phyloP scores from a whole-genome alignment of 2,329 filamentous ascomycete genomes.

The Penicillium olsonii region DNA sequence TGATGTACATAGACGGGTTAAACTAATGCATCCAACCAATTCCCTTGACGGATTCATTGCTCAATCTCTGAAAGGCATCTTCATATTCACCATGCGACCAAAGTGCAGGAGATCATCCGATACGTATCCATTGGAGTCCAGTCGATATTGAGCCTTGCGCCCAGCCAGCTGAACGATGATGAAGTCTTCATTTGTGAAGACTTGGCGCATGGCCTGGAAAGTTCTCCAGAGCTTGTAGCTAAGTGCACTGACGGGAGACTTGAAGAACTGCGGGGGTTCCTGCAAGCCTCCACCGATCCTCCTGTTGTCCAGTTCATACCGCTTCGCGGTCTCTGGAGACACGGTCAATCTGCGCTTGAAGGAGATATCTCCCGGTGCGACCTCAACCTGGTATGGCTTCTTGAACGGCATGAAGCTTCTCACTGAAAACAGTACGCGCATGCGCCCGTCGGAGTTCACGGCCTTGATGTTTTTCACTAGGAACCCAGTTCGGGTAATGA shows the following conservation, averaged over 20 bases:
- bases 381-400: slow-evolving; percentile 37
- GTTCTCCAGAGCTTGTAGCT: slow-evolving; percentile 33
- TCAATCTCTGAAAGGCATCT: slow-evolving; percentile 3
- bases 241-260: slow-evolving; percentile 32
- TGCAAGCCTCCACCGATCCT: slow-evolving; percentile 13
- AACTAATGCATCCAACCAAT: background rate
- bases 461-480: slow-evolving; percentile 62
- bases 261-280: slow-evolving; percentile 33
- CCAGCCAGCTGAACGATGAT: slow-evolving; percentile 41
- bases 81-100: slow-evolving; percentile 18
- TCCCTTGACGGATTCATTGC: background rate
- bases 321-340: slow-evolving; percentile 27
- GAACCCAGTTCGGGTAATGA: slow-evolving; percentile 59
- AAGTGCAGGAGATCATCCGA: slow-evolving; percentile 38
- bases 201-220: slow-evolving; percentile 38
- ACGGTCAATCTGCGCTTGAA: slow-evolving; percentile 34
- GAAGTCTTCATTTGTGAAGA: slow-evolving; percentile 45
- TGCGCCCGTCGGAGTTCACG: slow-evolving; percentile 39
- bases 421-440: slow-evolving; percentile 38
- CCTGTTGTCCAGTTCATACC: slow-evolving; percentile 20
- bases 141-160: slow-evolving; percentile 35
- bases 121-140: slow-evolving; percentile 41
- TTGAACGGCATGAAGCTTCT: slow-evolving; percentile 41
- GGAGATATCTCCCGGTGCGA: slow-evolving; percentile 24
- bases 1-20: slow-evolving; percentile 3